Conservation (phyloP, 2,329 filamentous ascomycete genomes). For the Hawksworthiomyces lignivorus region DNA sequence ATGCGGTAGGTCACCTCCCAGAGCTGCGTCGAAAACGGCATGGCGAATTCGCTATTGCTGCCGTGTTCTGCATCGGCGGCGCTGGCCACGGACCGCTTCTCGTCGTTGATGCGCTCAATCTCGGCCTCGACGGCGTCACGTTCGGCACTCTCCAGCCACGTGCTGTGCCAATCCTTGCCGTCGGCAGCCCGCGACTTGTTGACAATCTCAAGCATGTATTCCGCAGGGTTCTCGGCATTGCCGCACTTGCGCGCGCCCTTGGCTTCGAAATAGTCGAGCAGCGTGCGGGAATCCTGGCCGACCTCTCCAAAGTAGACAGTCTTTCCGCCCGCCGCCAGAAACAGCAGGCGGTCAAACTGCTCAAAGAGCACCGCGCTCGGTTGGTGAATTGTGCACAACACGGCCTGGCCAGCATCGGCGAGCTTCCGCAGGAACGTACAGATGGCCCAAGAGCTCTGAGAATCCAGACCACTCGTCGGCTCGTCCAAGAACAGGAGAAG, state of each 20-base stretch:
- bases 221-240: conserved; percentile 66
- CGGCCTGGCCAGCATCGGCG: conserved; percentile 66
- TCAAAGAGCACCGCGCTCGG: conserved; percentile 95
- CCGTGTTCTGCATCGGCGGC: conserved; percentile 28
- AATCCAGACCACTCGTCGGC: conserved; percentile 55
- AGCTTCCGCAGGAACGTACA: conserved; percentile 55
- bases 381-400: conserved; percentile 96
- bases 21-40: conserved; percentile 62
- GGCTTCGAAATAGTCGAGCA: conserved; percentile 70
- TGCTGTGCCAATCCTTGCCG: conserved; percentile 52
- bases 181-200: no score
- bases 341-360: conserved; percentile 74
- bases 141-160: conserved; percentile 59
- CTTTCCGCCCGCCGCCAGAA: conserved; percentile 66
- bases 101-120: conserved; percentile 44
- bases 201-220: conserved; percentile 71
- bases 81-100: conserved; percentile 20
- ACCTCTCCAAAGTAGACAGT: conserved; percentile 74
- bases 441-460: conserved; percentile 57
- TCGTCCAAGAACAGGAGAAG: conserved; percentile 53
- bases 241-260: conserved; percentile 61
- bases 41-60: conserved; percentile 70
- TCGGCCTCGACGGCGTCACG: no score
- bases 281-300: conserved; percentile 58
- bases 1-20: conserved; percentile 62